Evolutionary conservation across 768 basidiomycete genomes (phyloP).

Genomic region (Lactarius quietus): DNA sequence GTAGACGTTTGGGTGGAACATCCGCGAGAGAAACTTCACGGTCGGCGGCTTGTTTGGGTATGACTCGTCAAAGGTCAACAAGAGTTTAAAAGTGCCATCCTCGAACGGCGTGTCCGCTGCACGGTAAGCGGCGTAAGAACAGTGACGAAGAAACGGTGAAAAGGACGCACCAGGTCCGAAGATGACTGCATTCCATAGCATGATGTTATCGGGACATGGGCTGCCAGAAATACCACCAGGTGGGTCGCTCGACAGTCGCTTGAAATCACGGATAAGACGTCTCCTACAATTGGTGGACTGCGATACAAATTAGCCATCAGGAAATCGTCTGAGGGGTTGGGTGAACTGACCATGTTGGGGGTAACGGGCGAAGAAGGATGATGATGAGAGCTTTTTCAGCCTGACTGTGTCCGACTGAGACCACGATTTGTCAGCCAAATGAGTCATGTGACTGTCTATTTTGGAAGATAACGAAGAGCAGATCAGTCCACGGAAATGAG

Average conservation of each 20-base stretch:
- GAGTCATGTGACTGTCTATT: slow-evolving; percentile 5
- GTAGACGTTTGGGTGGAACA: slow-evolving; percentile 99
- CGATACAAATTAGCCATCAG: neutral
- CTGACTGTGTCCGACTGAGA: neutral
- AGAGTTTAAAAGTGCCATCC: slow-evolving; percentile 97
- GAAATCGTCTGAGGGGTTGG: neutral
- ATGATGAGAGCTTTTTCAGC: slow-evolving; percentile 20
- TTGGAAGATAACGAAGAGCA: neutral
- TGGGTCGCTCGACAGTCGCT: slow-evolving; percentile 89
- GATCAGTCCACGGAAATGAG: neutral
- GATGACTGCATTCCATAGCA: slow-evolving; percentile 99
- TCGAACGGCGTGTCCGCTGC: slow-evolving; percentile 98
- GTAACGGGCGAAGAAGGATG: slow-evolving; percentile 15
- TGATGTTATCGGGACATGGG: slow-evolving; percentile 97
- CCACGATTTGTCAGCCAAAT: slow-evolving; percentile 15
- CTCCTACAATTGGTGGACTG: slow-evolving; percentile 93
- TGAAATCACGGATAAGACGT: slow-evolving; percentile 97
- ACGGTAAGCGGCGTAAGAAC: slow-evolving; percentile 5
- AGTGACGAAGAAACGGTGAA: neutral
- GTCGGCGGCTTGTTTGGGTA: slow-evolving; percentile 99
- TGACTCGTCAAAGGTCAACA: slow-evolving; percentile 93
- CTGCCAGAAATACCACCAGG: slow-evolving; percentile 96
- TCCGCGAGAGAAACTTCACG: slow-evolving; percentile 93
- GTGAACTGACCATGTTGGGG: slow-evolving; percentile 23
- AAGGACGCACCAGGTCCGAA: slow-evolving; percentile 85